Evolutionary conservation across 495 filamentous ascomycete species (phyloP).

Genomic region (Neurospora sp.): DNA sequence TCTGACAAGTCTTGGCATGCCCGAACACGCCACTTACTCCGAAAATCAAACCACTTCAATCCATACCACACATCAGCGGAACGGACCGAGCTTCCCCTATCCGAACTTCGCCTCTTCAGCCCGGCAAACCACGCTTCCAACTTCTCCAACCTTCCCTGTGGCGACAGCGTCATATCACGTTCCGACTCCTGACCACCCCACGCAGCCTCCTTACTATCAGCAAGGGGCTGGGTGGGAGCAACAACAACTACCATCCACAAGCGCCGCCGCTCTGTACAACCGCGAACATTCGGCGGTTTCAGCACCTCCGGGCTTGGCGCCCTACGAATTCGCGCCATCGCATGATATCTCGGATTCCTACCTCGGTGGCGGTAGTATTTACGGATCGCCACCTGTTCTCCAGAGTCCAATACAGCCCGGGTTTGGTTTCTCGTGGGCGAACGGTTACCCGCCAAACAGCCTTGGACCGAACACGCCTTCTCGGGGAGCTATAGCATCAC

Average conservation of each 20-base stretch:
- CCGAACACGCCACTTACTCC: background rate
- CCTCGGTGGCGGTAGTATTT: background rate
- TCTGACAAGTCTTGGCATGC: background rate
- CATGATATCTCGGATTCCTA: background rate
- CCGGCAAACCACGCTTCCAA: background rate
- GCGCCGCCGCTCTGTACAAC: background rate
- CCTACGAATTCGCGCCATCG: background rate
- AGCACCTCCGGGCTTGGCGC: background rate
- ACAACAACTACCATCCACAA: background rate
- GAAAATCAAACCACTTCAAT: background rate
- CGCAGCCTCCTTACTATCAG: background rate
- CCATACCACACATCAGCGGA: background rate
- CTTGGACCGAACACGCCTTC: background rate
- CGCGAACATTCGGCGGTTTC: background rate
- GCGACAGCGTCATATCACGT: background rate
- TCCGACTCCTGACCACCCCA: background rate
- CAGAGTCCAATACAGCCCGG: background rate
- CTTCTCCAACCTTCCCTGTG: background rate
- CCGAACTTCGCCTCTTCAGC: background rate
- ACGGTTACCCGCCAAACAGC: background rate
- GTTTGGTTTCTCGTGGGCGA: background rate
- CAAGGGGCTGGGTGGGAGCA: background rate
- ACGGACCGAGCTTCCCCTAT: background rate
- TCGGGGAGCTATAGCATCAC: background rate
- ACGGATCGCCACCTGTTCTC: background rate